Evolutionary conservation across 352 stramenopile genomes (phyloP).

Genomic region (Phytophthora niederhauseri): DNA sequence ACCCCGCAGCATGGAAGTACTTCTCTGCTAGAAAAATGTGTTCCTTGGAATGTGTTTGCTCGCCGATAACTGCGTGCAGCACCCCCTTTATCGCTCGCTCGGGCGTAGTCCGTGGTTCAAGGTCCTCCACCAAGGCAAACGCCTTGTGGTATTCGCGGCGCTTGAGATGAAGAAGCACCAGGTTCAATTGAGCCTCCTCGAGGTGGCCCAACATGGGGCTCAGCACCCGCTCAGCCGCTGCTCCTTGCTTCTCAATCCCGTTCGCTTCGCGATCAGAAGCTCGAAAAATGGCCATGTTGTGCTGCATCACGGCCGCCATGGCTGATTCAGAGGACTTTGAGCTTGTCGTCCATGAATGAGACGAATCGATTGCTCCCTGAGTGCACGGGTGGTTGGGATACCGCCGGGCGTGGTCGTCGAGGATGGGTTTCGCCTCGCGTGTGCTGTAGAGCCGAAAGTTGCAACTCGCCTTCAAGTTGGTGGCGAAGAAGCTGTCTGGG

Average conservation of each 20-base stretch:
- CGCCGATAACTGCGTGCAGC: conserved; percentile 64
- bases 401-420: conserved; percentile 79
- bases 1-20: conserved; percentile 63
- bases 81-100: conserved; percentile 66
- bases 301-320: conserved; percentile 45
- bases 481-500: conserved; percentile 64
- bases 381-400: conserved; percentile 44
- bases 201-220: conserved; percentile 45
- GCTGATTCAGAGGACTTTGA: conserved; percentile 12
- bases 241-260: conserved; percentile 12
- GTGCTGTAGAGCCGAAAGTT: conserved; percentile 67
- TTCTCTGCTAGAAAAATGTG: conserved; percentile 80
- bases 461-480: conserved; percentile 73
- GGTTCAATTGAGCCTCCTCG: conserved; percentile 60
- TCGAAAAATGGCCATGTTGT: conserved; percentile 65
- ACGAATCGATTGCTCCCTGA: conserved; percentile 8
- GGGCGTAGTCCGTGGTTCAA: conserved; percentile 45
- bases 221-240: conserved; percentile 30
- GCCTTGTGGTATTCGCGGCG: conserved; percentile 51
- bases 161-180: conserved; percentile 61
- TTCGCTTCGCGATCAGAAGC: conserved; percentile 23
- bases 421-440: conserved; percentile 69
- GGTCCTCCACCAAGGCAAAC: conserved; percentile 62
- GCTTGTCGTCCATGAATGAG: background rate
- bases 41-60: conserved; percentile 63